Evolutionary conservation across 2,329 filamentous ascomycete genomes (phyloP).

Genomic region (Penicillium freii): DNA sequence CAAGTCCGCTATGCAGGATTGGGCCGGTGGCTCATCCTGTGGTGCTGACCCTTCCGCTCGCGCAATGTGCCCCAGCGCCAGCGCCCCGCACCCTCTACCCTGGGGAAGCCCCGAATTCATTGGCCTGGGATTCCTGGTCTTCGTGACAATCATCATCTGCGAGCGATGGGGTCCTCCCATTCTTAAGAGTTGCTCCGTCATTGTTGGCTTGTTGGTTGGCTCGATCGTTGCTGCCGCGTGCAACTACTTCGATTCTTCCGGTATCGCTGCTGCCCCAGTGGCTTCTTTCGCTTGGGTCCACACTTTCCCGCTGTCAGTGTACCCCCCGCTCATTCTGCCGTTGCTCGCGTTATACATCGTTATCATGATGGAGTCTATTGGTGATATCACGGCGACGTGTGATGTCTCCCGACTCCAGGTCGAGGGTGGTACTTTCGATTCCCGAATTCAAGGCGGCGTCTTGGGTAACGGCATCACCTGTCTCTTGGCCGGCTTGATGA

Average conservation of each 20-base stretch:
- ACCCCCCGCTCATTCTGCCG: conserved; percentile 65
- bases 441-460: conserved; percentile 67
- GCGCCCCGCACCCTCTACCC: conserved; percentile 59
- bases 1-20: conserved; percentile 62
- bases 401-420: conserved; percentile 65
- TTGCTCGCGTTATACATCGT: conserved; percentile 59
- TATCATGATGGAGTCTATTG: conserved; percentile 66
- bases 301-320: conserved; percentile 64
- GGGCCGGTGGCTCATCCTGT: conserved; percentile 63
- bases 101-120: conserved; percentile 66
- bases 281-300: conserved; percentile 70
- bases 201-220: conserved; percentile 63
- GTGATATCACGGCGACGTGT: conserved; percentile 67
- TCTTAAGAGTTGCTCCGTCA: conserved; percentile 67
- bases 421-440: conserved; percentile 63
- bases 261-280: conserved; percentile 60
- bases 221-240: conserved; percentile 66
- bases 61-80: conserved; percentile 59
- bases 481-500: conserved; percentile 61
- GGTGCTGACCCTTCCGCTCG: conserved; percentile 43
- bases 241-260: conserved; percentile 61
- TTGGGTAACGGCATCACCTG: conserved; percentile 67
- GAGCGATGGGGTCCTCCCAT: conserved; percentile 69
- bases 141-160: conserved; percentile 65
- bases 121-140: conserved; percentile 66